Percentiles rank a stretch among this genome's conserved stretches.
phyloP scores from a whole-genome alignment of 306 rosid genomes.

The Cyamopsis tetragonoloba region DNA sequence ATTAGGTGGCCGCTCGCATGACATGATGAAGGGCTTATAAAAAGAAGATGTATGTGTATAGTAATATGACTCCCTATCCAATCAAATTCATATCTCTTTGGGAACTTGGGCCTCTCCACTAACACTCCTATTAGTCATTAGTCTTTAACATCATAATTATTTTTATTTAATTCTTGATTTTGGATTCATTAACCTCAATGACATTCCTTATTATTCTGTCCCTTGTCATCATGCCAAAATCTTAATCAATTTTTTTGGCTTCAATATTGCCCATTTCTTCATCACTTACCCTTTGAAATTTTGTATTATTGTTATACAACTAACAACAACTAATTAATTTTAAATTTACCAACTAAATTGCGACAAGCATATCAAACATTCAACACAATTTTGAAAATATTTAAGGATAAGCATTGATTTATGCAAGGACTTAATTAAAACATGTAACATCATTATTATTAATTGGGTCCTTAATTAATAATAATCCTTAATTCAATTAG shows the following conservation, averaged over 20 bases:
- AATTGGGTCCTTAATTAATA: slow-evolving; percentile 40
- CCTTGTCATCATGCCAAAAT: not conserved
- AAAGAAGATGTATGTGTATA: slow-evolving; percentile 55
- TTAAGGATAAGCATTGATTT: not conserved
- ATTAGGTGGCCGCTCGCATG: slow-evolving; percentile 43
- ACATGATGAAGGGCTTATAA: slow-evolving; percentile 46
- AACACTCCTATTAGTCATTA: slow-evolving; percentile 32
- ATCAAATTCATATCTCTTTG: slow-evolving; percentile 83
- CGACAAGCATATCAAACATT: slow-evolving; percentile 8
- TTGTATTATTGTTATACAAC: not conserved
- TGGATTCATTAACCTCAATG: slow-evolving; percentile 24
- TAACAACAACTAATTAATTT: too few relatives aligned
- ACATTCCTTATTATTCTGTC: slow-evolving; percentile 17
- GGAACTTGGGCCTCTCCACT: slow-evolving; percentile 96
- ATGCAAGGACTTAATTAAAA: slow-evolving; percentile 19
- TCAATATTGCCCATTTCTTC: slow-evolving; percentile 4
- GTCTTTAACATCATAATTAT: slow-evolving; percentile 30
- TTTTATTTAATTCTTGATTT: slow-evolving; percentile 24
- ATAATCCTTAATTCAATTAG: slow-evolving; percentile 9
- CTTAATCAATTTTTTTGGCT: slow-evolving; percentile 13
- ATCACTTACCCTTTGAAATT: not conserved
- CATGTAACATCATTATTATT: slow-evolving; percentile 24
- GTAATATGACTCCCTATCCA: slow-evolving; percentile 50
- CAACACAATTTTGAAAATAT: slow-evolving; percentile 6
- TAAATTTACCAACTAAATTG: not conserved